Base-by-base conservation (phyloP, 306 rosid genomes). In the Lathyrus tuberosus region DNA sequence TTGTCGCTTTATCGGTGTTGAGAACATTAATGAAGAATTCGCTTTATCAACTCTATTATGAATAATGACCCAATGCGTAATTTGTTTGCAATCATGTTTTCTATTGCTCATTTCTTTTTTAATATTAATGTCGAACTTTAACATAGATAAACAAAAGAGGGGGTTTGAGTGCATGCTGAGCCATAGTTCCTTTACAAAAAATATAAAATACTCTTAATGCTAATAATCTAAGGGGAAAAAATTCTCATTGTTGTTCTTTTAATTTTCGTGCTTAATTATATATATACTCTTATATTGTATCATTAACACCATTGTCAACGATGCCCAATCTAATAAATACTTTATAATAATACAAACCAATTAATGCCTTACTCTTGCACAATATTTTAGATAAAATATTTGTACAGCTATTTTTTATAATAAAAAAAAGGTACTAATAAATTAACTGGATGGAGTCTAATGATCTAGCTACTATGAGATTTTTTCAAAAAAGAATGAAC, bases 321-420 rank as follows among this genome's bases (percentile, higher is more conserved):
- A 76, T 51, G 70, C 70, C 67, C 16, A 37, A 35, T 24, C 30
- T 31, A 70, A 5, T 8, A 12, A 12, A 41, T 54, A 24, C 16
- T 59, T 61, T 24, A 46, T 37, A 20, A 26, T 26, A 26, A 18
- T 38, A 30, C 42, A 56, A 38, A 54, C 53, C 52, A 49, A 57
- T 49, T 59, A 75, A 75, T 69, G 72, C 64, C 47, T 73, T 76
- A 47, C 66, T 71, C 71, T 60, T 65, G 69, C 56, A 26, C 49
- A 80, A 66, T 67, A 35, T 61, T 59, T 48, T 6, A 57, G 3
- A 62, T 38, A 44, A 62, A 62, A 22, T 65, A 59, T 59, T 71
- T 51, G 22, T 15, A 42, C 53, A 30, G 53, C 41, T n/a, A 3
- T 6, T 41, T n/a, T 65, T 62, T 16, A 59, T 71, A 65, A 49